phyloP scores from a whole-genome alignment of 257 asterid genomes.

The Perilla frutescens region DNA sequence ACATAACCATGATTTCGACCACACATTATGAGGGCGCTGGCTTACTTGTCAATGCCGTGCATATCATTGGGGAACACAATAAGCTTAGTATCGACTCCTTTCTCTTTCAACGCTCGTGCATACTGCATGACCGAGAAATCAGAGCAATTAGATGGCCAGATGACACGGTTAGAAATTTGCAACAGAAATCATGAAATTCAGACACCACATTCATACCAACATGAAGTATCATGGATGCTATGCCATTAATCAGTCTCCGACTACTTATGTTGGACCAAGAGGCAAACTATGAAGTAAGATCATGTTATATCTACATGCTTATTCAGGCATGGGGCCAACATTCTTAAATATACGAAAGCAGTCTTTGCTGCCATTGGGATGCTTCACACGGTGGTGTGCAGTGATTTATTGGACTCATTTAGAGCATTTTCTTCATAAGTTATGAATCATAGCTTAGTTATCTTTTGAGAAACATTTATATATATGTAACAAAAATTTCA shows the following conservation, averaged over 20 bases:
- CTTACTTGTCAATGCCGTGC: constrained; percentile 77
- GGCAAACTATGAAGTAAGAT: no score
- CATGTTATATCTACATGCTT: no score
- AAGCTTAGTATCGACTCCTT: constrained; percentile 75
- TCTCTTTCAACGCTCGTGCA: constrained; percentile 84
- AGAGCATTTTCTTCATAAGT: not conserved
- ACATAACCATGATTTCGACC: constrained; percentile 8
- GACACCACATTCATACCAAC: not conserved
- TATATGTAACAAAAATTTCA: not conserved
- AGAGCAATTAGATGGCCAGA: constrained; percentile 25
- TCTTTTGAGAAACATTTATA: not conserved
- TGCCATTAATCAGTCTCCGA: not conserved
- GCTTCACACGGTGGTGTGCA: not conserved
- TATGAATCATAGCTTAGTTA: not conserved
- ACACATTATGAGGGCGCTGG: not conserved
- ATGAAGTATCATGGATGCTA: not conserved
- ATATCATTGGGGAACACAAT: constrained; percentile 80
- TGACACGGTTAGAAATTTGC: not conserved
- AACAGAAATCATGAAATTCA: not conserved
- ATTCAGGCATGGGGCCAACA: no score
- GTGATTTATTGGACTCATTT: no score
- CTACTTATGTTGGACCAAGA: not conserved
- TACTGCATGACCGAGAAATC: constrained; percentile 48
- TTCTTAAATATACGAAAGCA: no score
- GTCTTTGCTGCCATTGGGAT: not conserved